A percentile compares a stretch with the other conserved stretches of the same genome.
Evolutionary conservation across 495 filamentous ascomycete genomes (phyloP).

Genomic region (Aspergillus incahuasiensis): DNA sequence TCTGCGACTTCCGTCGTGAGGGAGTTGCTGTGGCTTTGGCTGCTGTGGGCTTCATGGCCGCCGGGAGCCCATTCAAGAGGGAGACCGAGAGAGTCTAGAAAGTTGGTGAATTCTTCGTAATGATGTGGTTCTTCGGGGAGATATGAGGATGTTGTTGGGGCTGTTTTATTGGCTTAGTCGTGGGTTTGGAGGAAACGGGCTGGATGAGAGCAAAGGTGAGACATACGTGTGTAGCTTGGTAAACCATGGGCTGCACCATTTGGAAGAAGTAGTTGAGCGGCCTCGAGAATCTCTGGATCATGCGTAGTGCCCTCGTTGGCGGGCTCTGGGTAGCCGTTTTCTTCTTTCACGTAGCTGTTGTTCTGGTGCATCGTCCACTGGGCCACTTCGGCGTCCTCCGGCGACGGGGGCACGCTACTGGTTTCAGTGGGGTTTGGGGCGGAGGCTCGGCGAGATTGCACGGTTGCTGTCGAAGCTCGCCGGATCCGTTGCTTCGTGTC

Average conservation of each 20-base stretch:
- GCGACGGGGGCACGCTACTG: conserved; percentile 18
- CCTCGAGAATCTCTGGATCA: conserved; percentile 39
- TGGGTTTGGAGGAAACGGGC: neutral
- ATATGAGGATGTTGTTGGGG: conserved; percentile 28
- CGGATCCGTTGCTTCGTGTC: conserved; percentile 9
- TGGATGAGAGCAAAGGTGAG: neutral
- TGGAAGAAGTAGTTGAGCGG: conserved; percentile 37
- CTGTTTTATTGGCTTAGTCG: conserved; percentile 15
- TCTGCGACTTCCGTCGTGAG: conserved; percentile 24
- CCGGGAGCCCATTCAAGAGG: conserved; percentile 35
- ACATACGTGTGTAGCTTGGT: conserved; percentile 26
- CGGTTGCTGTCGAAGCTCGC: conserved; percentile 9
- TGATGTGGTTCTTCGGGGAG: conserved; percentile 21
- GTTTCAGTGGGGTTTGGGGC: neutral
- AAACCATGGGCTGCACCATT: conserved; percentile 27
- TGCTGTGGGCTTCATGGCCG: conserved; percentile 22
- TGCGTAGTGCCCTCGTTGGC: conserved; percentile 22
- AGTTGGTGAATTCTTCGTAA: conserved; percentile 30
- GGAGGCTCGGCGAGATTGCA: neutral
- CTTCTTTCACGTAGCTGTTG: conserved; percentile 25
- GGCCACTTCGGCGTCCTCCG: neutral
- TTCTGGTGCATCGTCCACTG: conserved; percentile 28
- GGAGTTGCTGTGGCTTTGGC: conserved; percentile 19
- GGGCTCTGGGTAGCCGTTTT: conserved; percentile 19
- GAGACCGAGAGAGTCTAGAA: conserved; percentile 38